Evolutionary conservation across 2,329 filamentous ascomycete genomes (phyloP).

Genomic region (Diaporthe sp.): DNA sequence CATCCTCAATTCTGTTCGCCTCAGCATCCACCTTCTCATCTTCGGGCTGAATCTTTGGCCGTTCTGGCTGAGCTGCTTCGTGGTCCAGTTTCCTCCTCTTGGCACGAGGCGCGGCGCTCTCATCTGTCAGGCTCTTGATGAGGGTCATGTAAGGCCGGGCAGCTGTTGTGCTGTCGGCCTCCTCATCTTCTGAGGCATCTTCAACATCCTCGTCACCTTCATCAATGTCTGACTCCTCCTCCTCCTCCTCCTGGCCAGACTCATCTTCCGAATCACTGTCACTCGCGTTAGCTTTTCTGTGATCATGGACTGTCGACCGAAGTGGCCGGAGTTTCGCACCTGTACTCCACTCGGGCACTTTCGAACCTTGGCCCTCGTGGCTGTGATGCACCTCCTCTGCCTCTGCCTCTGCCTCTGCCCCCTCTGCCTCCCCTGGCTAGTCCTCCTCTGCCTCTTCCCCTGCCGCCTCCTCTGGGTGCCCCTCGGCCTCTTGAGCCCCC

Average conservation of each 20-base stretch:
- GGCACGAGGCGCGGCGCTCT: slow-evolving; percentile 56
- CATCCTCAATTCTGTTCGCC: slow-evolving; percentile 52
- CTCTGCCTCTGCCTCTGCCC: slow-evolving; percentile 47
- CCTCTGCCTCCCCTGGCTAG: slow-evolving; percentile 43
- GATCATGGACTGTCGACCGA: slow-evolving; percentile 34
- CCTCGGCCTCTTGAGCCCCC: slow-evolving; percentile 51
- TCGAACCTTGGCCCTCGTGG: slow-evolving; percentile 58
- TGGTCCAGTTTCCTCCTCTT: slow-evolving; percentile 72
- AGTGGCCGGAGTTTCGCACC: slow-evolving; percentile 34
- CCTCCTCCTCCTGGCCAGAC: slow-evolving; percentile 51
- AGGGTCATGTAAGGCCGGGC: slow-evolving; percentile 69
- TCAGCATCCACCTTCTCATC: slow-evolving; percentile 41
- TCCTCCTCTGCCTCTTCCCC: slow-evolving; percentile 47
- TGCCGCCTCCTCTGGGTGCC: slow-evolving; percentile 44
- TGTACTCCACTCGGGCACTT: slow-evolving; percentile 54
- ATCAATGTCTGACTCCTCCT: slow-evolving; percentile 57
- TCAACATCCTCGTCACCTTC: slow-evolving; percentile 62
- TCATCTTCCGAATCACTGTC: slow-evolving; percentile 50
- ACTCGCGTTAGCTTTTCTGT: slow-evolving; percentile 42
- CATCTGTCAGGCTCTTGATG: slow-evolving; percentile 68
- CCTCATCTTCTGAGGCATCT: slow-evolving; percentile 59
- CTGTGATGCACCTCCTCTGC: slow-evolving; percentile 42
- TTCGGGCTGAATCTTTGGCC: slow-evolving; percentile 41
- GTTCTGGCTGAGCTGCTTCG: slow-evolving; percentile 43
- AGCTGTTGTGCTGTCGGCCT: slow-evolving; percentile 52